Conservation (phyloP, 108 stramenopile genomes). For the Aurantiochytrium sp. region DNA sequence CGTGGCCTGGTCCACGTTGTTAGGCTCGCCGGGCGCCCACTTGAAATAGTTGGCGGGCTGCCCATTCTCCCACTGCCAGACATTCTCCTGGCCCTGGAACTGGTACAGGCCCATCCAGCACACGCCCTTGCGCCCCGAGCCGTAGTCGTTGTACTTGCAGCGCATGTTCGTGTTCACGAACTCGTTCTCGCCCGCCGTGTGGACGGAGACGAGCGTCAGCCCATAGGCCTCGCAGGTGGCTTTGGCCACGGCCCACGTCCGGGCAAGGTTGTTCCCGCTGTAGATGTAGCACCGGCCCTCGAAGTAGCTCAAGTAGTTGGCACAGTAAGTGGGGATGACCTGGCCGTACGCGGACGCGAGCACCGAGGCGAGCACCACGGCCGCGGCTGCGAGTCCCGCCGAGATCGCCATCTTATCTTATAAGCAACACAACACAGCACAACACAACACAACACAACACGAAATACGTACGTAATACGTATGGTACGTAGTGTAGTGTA, state of each 20-base stretch:
- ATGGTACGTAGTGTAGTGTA: too few species aligned
- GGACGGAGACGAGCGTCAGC: neutral
- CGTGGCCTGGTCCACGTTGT: neutral
- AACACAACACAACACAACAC: too few species aligned
- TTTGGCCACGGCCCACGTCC: neutral
- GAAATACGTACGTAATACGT: too few species aligned
- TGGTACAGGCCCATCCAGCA: constrained; percentile 25
- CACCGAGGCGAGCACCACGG: too few species aligned
- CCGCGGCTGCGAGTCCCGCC: too few species aligned
- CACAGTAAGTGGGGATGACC: too few species aligned
- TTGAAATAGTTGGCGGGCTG: neutral
- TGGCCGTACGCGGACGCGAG: too few species aligned
- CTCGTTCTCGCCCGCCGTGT: neutral
- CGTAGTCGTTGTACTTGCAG: neutral
- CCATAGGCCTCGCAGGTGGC: neutral
- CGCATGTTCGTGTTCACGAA: neutral
- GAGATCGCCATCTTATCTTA: too few species aligned
- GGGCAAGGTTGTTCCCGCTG: neutral
- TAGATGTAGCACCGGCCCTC: neutral
- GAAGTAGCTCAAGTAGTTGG: too few species aligned
- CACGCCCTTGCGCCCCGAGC: neutral
- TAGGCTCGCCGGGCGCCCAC: neutral
- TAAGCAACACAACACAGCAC: too few species aligned
- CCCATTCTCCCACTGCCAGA: neutral
- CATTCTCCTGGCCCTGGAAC: neutral